Percentiles rank a stretch among this genome's conserved stretches.
Evolutionary conservation across 1,284 basidiomycete genomes (phyloP).

Genomic region (Ceratobasidium sp.): DNA sequence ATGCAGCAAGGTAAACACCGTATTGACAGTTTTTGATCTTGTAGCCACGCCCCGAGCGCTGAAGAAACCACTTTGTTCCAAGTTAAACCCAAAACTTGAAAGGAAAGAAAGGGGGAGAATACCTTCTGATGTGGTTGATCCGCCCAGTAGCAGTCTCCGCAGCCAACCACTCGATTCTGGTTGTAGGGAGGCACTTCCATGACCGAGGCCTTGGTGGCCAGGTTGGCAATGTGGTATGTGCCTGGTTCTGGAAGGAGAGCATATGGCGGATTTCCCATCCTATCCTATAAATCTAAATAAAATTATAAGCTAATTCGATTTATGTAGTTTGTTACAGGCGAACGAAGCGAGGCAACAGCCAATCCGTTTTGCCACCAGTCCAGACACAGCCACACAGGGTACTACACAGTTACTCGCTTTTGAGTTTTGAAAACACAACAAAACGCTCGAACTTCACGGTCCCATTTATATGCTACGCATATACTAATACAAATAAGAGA

Average conservation of each 20-base stretch:
- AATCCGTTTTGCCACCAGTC: too few relatives aligned
- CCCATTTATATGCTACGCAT: too few relatives aligned
- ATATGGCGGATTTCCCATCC: background rate
- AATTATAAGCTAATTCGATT: background rate
- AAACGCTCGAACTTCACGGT: too few relatives aligned
- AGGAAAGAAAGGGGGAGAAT: too few relatives aligned
- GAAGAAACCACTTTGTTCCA: constrained; percentile 9
- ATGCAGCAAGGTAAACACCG: background rate
- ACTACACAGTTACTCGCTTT: too few relatives aligned
- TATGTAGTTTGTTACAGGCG: too few relatives aligned
- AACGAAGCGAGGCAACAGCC: too few relatives aligned
- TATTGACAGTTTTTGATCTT: constrained; percentile 24
- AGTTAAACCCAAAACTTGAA: too few relatives aligned
- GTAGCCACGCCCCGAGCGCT: constrained; percentile 24
- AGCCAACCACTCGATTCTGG: background rate
- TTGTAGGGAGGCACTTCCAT: constrained; percentile 4
- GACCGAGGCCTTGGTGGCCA: background rate
- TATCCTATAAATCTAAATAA: too few relatives aligned
- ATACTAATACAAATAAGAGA: too few relatives aligned
- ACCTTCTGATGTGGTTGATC: background rate
- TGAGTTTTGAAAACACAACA: too few relatives aligned
- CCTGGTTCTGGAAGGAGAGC: background rate
- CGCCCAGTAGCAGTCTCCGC: background rate
- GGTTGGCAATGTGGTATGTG: constrained; percentile 3
- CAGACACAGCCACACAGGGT: too few relatives aligned